A percentile compares a stretch with the other conserved stretches of the same genome.
phyloP scores from a whole-genome alignment of 257 asterid genomes.

The Rehmannia glutinosa region DNA sequence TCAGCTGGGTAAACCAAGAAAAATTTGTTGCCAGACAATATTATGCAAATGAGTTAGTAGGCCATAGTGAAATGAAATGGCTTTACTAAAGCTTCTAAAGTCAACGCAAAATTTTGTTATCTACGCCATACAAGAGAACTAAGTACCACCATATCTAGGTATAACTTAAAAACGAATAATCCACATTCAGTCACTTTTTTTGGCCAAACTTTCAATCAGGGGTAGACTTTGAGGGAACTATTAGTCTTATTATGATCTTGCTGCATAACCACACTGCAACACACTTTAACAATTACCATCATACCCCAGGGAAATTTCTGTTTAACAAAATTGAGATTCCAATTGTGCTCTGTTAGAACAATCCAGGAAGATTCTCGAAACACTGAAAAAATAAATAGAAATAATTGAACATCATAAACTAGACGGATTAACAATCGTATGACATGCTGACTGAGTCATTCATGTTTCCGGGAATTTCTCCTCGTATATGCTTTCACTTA shows the following conservation, averaged over 20 bases:
- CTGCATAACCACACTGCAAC: background rate
- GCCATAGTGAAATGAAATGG: background rate
- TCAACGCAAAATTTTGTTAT: background rate
- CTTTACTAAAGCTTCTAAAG: background rate
- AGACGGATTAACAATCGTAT: background rate
- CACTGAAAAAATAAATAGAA: too few species aligned
- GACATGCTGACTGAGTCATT: too few species aligned
- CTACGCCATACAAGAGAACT: background rate
- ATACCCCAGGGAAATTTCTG: background rate
- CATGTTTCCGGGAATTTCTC: background rate
- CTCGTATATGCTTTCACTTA: background rate
- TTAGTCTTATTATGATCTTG: background rate
- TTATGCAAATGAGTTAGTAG: background rate
- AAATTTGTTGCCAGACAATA: background rate
- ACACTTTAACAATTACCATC: background rate
- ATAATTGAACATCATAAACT: too few species aligned
- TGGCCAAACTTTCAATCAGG: background rate
- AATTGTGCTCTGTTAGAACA: background rate
- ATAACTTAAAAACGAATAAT: background rate
- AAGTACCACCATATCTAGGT: background rate
- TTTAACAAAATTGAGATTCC: background rate
- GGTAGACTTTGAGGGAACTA: background rate
- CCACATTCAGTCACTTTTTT: background rate
- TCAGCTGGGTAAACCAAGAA: slow-evolving; percentile 52
- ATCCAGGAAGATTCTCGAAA: background rate